These are phyloP conservation scores for Tuber indicum DNA, from an alignment of 495 filamentous ascomycete genomes.

Conservation along the genomic window DNA sequence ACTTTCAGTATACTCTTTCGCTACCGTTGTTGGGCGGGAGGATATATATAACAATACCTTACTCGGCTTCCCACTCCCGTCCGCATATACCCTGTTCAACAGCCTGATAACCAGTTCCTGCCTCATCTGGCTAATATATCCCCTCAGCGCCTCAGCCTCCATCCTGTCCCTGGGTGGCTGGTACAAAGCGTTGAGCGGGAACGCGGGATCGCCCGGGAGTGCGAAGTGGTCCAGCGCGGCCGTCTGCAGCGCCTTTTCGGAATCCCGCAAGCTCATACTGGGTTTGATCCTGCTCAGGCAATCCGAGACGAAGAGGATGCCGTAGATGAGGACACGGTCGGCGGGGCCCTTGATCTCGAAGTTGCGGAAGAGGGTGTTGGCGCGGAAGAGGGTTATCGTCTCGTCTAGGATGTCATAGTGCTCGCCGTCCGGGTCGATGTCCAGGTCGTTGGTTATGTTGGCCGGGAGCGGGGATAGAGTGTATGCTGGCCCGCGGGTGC, in stretches of 20 bases:
- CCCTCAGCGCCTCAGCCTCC: slow-evolving; percentile 76
- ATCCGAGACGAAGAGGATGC: slow-evolving; percentile 87
- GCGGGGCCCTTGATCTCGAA: slow-evolving; percentile 98
- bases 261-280: slow-evolving; percentile 51
- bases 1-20: slow-evolving; percentile 12
- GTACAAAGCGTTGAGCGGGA: slow-evolving; percentile 65
- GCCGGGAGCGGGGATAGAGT: slow-evolving; percentile 66
- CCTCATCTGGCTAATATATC: slow-evolving; percentile 84
- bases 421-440: slow-evolving; percentile 74
- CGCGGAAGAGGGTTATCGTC: slow-evolving; percentile 83
- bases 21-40: not conserved
- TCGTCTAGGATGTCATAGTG: slow-evolving; percentile 95
- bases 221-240: slow-evolving; percentile 84
- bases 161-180: slow-evolving; percentile 81
- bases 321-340: slow-evolving; percentile 91
- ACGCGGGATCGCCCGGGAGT: slow-evolving; percentile 87
- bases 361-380: slow-evolving; percentile 98
- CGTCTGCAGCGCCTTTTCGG: slow-evolving; percentile 61
- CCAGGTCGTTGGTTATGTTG: slow-evolving; percentile 55
- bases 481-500: slow-evolving; percentile 85
- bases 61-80: slow-evolving; percentile 68
- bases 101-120: slow-evolving; percentile 81
- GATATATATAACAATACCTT: slow-evolving; percentile 54
- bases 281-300: slow-evolving; percentile 79
- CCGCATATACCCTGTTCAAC: slow-evolving; percentile 77